Evolutionary conservation across 768 basidiomycete species (phyloP).

Genomic region (Tylopilus intermedius): DNA sequence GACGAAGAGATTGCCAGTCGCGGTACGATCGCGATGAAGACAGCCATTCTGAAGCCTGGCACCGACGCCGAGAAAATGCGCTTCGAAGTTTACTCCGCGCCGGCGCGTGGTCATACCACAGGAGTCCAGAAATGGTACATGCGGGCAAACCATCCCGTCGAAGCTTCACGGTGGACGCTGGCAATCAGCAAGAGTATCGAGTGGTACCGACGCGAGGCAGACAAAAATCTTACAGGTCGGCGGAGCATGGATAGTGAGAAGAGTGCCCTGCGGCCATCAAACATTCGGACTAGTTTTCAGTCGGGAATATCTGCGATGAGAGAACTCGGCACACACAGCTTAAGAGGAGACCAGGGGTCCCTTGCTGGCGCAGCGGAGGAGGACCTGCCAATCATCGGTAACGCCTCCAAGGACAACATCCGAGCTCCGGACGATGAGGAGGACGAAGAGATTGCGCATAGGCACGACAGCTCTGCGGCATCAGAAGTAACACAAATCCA

Average conservation of each 20-base stretch:
- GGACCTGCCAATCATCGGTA: background rate
- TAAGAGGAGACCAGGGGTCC: constrained; percentile 24
- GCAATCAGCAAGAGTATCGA: constrained; percentile 72
- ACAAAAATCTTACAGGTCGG: constrained; percentile 28
- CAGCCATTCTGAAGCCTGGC: constrained; percentile 57
- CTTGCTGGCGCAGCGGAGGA: constrained; percentile 22
- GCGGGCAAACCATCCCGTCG: constrained; percentile 82
- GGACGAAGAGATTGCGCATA: constrained; percentile 29
- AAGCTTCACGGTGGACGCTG: constrained; percentile 83
- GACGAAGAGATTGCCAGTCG: constrained; percentile 83
- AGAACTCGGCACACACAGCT: constrained; percentile 23
- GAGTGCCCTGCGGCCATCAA: constrained; percentile 31
- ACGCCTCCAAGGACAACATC: constrained; percentile 15
- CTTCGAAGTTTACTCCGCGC: constrained; percentile 75
- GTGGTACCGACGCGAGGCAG: constrained; percentile 48
- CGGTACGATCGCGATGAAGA: constrained; percentile 85
- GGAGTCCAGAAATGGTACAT: constrained; percentile 73
- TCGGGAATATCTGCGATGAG: constrained; percentile 22
- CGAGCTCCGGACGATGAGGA: constrained; percentile 28
- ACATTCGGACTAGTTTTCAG: constrained; percentile 29
- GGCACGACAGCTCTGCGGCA: constrained; percentile 44
- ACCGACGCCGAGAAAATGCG: constrained; percentile 55
- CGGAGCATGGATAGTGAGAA: constrained; percentile 48
- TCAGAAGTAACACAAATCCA: constrained; percentile 35
- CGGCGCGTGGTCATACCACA: constrained; percentile 41